Evolutionary conservation across 2,329 filamentous ascomycete species (phyloP).

Genomic region (Metarhizium anisopliae): DNA sequence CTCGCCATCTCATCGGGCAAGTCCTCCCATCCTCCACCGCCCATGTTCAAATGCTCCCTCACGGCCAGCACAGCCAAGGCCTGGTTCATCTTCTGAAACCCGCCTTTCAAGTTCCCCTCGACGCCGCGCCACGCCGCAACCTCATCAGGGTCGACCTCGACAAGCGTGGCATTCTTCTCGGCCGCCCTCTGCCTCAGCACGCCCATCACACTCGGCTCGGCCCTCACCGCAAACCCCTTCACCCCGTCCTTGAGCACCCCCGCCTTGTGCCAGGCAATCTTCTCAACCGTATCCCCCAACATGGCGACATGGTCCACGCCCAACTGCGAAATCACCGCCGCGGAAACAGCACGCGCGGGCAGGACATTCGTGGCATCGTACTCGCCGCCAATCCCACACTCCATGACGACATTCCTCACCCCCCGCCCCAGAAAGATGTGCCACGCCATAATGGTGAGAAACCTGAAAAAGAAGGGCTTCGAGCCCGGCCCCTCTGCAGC

Average conservation of each 20-base stretch:
- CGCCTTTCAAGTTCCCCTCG: slow-evolving; percentile 32
- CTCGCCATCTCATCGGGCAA: slow-evolving; percentile 39
- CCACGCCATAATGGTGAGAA: slow-evolving; percentile 79
- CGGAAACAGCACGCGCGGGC: slow-evolving; percentile 50
- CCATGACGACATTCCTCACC: slow-evolving; percentile 71
- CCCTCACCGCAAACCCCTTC: slow-evolving; percentile 23
- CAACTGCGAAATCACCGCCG: slow-evolving; percentile 67
- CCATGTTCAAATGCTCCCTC: slow-evolving; percentile 42
- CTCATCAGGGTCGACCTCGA: slow-evolving; percentile 30
- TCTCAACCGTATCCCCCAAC: slow-evolving; percentile 67
- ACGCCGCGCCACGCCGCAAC: slow-evolving; percentile 34
- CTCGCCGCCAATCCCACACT: slow-evolving; percentile 91
- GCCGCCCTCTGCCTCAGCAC: slow-evolving; percentile 51
- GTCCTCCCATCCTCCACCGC: slow-evolving; percentile 12
- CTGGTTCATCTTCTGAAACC: slow-evolving; percentile 51
- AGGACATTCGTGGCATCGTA: slow-evolving; percentile 90
- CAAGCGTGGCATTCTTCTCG: slow-evolving; percentile 41
- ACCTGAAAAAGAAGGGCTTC: slow-evolving; percentile 90
- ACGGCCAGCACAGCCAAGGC: slow-evolving; percentile 48
- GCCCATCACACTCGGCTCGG: slow-evolving; percentile 24
- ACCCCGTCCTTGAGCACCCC: slow-evolving; percentile 69
- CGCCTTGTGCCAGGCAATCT: slow-evolving; percentile 87
- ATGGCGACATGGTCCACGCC: slow-evolving; percentile 80
- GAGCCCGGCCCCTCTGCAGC: slow-evolving; percentile 45
- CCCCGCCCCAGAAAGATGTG: slow-evolving; percentile 72